phyloP scores from a whole-genome alignment of 1,139 yeast species.

The Protomyces inundatus region DNA sequence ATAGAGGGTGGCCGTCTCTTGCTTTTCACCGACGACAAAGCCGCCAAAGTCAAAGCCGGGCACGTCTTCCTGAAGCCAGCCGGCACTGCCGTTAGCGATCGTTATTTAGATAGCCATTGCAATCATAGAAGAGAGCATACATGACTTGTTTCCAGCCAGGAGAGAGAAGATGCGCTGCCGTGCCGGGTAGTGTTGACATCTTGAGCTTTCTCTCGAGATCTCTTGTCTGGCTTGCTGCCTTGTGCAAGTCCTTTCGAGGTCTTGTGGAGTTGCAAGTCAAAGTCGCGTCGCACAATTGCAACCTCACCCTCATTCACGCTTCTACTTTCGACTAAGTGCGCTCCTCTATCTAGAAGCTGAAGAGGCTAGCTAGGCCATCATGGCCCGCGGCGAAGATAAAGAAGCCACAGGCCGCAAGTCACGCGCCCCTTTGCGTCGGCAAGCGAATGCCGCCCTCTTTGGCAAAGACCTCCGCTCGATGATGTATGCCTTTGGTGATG shows the following conservation, averaged over 20 bases:
- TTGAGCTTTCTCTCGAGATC: not conserved
- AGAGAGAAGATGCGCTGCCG: constrained; percentile 24
- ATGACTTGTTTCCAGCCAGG: constrained; percentile 66
- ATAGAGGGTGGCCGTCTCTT: constrained; percentile 67
- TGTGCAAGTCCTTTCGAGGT: not conserved
- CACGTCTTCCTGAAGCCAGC: constrained; percentile 77
- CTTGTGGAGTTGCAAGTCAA: not conserved
- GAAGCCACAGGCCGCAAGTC: not conserved
- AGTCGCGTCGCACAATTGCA: no score
- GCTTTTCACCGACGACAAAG: constrained; percentile 76
- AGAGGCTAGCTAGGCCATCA: not conserved
- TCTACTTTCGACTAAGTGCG: no score
- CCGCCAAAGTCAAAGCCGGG: constrained; percentile 95
- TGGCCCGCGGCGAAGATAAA: not conserved
- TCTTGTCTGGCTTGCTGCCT: not conserved
- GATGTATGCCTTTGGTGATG: constrained; percentile 82
- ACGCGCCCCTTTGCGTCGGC: not conserved
- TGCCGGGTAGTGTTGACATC: not conserved
- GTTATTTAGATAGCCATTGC: not conserved
- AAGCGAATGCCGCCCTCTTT: not conserved
- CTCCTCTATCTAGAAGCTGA: no score
- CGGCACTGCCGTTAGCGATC: constrained; percentile 39
- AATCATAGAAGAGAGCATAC: not conserved
- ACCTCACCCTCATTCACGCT: no score
- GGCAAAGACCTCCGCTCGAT: constrained; percentile 42